phyloP scores from a whole-genome alignment of 306 rosid species.

The Cicer cuneatum region DNA sequence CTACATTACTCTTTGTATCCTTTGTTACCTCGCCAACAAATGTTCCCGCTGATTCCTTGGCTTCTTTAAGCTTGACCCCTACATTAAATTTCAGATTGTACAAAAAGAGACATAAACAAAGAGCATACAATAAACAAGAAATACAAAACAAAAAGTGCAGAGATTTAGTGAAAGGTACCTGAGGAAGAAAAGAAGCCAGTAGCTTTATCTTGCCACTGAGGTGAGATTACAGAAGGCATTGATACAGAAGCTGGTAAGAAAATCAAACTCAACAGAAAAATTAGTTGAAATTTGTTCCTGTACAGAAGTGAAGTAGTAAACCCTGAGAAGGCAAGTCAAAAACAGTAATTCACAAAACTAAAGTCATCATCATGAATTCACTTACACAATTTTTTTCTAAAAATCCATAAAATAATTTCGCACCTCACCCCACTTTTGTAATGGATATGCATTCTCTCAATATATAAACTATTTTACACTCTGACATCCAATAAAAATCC shows the following conservation, averaged over 20 bases:
- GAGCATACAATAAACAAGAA: conserved; percentile 25
- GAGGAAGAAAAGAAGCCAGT: conserved; percentile 87
- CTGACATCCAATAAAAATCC: not conserved
- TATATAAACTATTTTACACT: not conserved
- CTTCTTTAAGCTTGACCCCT: conserved; percentile 91
- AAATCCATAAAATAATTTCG: conserved; percentile 9
- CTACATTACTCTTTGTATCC: conserved; percentile 84
- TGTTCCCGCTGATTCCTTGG: conserved; percentile 86
- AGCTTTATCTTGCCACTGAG: conserved; percentile 95
- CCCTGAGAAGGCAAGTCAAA: conserved; percentile 19
- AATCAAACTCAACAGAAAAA: conserved; percentile 45
- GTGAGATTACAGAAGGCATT: conserved; percentile 76
- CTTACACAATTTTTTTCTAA: not conserved
- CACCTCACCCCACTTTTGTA: not conserved
- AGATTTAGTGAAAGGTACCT: conserved; percentile 52
- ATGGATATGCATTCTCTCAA: not conserved
- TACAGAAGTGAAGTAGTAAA: conserved; percentile 29
- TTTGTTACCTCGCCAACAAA: conserved; percentile 90
- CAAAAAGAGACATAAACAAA: conserved; percentile 23
- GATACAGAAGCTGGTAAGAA: conserved; percentile 48
- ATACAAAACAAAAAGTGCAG: not conserved
- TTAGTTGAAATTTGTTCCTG: conserved; percentile 54
- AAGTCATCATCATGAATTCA: conserved; percentile 24
- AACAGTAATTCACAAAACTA: conserved; percentile 26
- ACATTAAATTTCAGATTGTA: conserved; percentile 42